A percentile compares a stretch with the other conserved stretches of the same genome.
Conservation (phyloP, 495 filamentous ascomycete species). For the Neurospora sp. region DNA sequence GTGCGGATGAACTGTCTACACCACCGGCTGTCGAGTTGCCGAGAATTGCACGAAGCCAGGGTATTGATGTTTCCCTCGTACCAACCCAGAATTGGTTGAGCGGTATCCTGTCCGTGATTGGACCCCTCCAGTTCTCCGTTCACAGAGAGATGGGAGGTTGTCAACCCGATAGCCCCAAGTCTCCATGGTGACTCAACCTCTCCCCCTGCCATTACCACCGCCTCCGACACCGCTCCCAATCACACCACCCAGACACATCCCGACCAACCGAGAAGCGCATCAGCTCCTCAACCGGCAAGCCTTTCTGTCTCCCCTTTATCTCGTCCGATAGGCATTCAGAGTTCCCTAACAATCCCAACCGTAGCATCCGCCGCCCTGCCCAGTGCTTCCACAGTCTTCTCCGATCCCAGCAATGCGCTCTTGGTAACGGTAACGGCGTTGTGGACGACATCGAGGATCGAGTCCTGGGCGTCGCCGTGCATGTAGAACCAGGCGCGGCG, state of each 20-base stretch:
- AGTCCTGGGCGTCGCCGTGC: constrained; percentile 49
- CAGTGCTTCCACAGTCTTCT: constrained; percentile 21
- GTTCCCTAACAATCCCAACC: constrained; percentile 23
- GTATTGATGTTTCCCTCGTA: neutral
- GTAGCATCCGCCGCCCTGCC: constrained; percentile 10
- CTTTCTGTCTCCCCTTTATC: neutral
- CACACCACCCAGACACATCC: neutral
- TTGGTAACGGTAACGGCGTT: constrained; percentile 16
- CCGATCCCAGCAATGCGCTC: constrained; percentile 18
- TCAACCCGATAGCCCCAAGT: neutral
- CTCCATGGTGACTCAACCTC: neutral
- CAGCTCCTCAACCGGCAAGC: neutral
- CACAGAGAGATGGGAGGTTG: neutral
- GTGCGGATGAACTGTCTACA: neutral
- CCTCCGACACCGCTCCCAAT: neutral
- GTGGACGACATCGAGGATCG: constrained; percentile 19
- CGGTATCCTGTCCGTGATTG: too few relatives aligned
- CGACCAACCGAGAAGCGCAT: neutral
- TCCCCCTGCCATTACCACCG: neutral
- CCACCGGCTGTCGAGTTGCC: neutral
- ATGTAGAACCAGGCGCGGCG: constrained; percentile 90
- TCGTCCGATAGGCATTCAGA: constrained; percentile 12
- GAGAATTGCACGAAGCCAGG: neutral
- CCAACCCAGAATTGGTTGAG: too few relatives aligned
- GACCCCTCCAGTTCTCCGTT: neutral